Base-by-base conservation (phyloP, 139 green algal species). In the Micractinium conductrix region DNA sequence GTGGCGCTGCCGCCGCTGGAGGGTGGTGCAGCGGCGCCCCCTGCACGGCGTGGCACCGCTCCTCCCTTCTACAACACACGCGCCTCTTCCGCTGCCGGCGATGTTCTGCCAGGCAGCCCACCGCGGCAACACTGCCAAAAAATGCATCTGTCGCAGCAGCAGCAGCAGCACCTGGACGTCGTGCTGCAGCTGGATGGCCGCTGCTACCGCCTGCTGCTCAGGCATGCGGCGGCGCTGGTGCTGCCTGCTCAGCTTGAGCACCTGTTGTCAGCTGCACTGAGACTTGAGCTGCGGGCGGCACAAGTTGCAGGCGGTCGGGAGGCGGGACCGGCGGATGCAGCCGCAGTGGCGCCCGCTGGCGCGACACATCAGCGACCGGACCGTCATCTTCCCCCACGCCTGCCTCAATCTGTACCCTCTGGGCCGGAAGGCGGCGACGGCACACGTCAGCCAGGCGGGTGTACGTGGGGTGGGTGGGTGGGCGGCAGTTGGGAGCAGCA, bases 321-420 rank as follows among this genome's bases (percentile, higher is more conserved):
- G 8, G 53, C 2, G 5, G 8, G 19, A 62, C 19, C 53, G 26
- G 53, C 53, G 8, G 53, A 30, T 4, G 19, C 53, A 62, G 53
- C 53, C 24, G 53, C 53, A 22, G 62, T 28, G 62, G 30, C 30
- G 62, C 26, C 62, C 16, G 30, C 62, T 24, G 37, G 30, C 62
- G 30, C 62, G 72, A 44, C 30, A n/a, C 30, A 4, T 79, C 44
- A 44, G 44, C 44, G 63, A 33, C 72, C 72, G 63, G 4, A 63
- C 72, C 3, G 28, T 79, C 16, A 14, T 79, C 17, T 79, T 79
- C 44, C 72, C 72, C 28, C 72, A 79, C 30, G 72, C 44, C 30
- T 79, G 72, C 30, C 44, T 79, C 72, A 79, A 79, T 44, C 63
- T 79, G 1, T 79, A 44, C 72, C 72, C 72, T 8, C 44, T 79